These are phyloP conservation scores for Spathaspora girioi DNA, from an alignment of 805 yeast species.

Conservation along the genomic window DNA sequence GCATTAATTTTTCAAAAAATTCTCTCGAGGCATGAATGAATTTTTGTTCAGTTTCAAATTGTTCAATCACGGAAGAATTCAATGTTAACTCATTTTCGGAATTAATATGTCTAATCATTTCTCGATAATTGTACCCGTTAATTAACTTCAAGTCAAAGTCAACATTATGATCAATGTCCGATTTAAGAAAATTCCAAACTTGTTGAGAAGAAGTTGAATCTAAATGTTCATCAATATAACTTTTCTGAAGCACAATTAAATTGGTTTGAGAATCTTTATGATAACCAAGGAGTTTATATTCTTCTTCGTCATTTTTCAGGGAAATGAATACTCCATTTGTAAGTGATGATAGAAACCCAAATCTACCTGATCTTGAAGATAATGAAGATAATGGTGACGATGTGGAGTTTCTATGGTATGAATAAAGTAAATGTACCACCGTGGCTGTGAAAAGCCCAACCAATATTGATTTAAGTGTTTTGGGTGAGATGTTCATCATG, in stretches of 20 bases:
- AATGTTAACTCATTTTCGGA: slow-evolving; percentile 4
- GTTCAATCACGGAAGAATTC: slow-evolving; percentile 7
- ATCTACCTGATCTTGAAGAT: slow-evolving; percentile 2
- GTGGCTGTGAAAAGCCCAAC: slow-evolving; percentile 4
- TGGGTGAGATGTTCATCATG: not conserved
- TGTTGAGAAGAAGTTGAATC: slow-evolving; percentile 9
- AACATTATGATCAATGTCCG: slow-evolving; percentile 4
- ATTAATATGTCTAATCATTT: slow-evolving; percentile 4
- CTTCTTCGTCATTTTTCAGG: slow-evolving; percentile 2
- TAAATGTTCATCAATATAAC: slow-evolving; percentile 1
- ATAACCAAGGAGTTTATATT: slow-evolving; percentile 10
- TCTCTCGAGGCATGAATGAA: slow-evolving; percentile 13
- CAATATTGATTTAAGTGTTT: not conserved
- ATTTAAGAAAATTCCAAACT: slow-evolving; percentile 11
- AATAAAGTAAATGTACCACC: slow-evolving; percentile 2
- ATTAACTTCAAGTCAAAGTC: slow-evolving; percentile 12
- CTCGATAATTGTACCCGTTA: slow-evolving; percentile 16
- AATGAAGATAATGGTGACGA: slow-evolving; percentile 1
- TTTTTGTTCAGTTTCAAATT: slow-evolving; percentile 9
- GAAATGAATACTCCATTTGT: slow-evolving; percentile 1
- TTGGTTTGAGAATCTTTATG: slow-evolving; percentile 11
- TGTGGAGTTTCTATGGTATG: not conserved
- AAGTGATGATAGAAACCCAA: slow-evolving; percentile 2
- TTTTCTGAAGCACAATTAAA: slow-evolving; percentile 14
- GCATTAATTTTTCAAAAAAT: slow-evolving; percentile 20